Base-by-base conservation (phyloP, 2,329 filamentous ascomycete species). In the Epichloe uncinata region DNA sequence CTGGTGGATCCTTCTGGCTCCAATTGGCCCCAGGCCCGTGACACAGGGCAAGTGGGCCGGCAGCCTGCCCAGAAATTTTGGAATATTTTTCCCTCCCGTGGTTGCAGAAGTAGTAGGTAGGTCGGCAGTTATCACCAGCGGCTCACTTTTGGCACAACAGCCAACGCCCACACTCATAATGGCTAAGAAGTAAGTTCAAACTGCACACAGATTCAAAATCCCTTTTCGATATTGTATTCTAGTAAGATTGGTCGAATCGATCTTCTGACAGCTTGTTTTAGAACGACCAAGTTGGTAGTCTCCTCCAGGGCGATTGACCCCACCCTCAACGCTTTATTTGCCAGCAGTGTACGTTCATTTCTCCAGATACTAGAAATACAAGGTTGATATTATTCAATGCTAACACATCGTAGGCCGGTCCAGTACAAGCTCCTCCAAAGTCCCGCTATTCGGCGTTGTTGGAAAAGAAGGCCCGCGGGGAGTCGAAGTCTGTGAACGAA, bases 311-410 rank as follows among this genome's bases (percentile, higher is more conserved):
- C 74, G 52, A 72, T 88, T 53, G 84, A 89, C 70, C 82, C 84
- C 63, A 69, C 74, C 50, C 71, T 89, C 56, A 74, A 82, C 60
- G 81, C 82, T 53, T 73, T 89, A 38, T 89, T 89, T 68, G 75
- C 82, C 51, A 72, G 75, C 51, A 88, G 85, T 72, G 84, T 87
- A 75, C 70, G 82, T 75, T 34, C 22, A 33, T 11, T 11, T 11
- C 35, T 35, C 13, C n/a, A n/a, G 11, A 36, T n/a, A 30, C 4
- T n/a, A 18, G 4, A 26, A 5, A 16, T 43, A 13, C 20, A 43
- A 36, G 13, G 15, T 33, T 48, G 13, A 11, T 26, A 34, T 13
- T 3, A 13, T 13, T 48, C 26, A 30, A 33, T 8, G 3, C 16
- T 49, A 11, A 45, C 26, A 15, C 49, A 40, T 45, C 22, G 4